These are phyloP conservation scores for Biancaea sappan DNA, from an alignment of 306 rosid species.

Conservation along the genomic window DNA sequence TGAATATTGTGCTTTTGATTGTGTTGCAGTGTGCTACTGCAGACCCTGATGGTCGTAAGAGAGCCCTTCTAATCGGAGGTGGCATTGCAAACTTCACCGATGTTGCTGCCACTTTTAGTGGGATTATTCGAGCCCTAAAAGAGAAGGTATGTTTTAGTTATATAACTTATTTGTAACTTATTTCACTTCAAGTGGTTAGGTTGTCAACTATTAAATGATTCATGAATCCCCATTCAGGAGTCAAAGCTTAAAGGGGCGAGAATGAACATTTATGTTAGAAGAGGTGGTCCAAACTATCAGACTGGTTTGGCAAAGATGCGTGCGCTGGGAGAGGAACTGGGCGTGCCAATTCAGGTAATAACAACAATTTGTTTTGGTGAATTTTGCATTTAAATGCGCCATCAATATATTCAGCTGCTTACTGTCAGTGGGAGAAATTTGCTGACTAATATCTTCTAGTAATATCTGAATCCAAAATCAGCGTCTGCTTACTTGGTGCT, in stretches of 20 bases:
- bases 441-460: not conserved
- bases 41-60: slow-evolving; percentile 82
- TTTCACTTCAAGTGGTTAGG: slow-evolving; percentile 15
- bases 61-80: slow-evolving; percentile 90
- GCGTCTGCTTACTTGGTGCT: not conserved
- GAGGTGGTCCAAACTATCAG: slow-evolving; percentile 94
- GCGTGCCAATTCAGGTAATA: slow-evolving; percentile 78
- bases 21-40: slow-evolving; percentile 79
- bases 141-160: slow-evolving; percentile 59
- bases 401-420: not conserved
- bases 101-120: slow-evolving; percentile 86
- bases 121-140: slow-evolving; percentile 72
- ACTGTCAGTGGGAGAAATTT: not conserved
- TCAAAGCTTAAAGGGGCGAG: slow-evolving; percentile 78
- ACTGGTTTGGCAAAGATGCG: slow-evolving; percentile 83
- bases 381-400: slow-evolving; percentile 10
- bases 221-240: slow-evolving; percentile 45
- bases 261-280: slow-evolving; percentile 78
- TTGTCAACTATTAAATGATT: slow-evolving; percentile 15
- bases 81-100: slow-evolving; percentile 94
- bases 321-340: slow-evolving; percentile 73
- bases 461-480: slow-evolving; percentile 11
- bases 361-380: slow-evolving; percentile 8
- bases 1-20: slow-evolving; percentile 29
- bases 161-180: slow-evolving; percentile 23